Evolutionary conservation across 345 rosid species (phyloP), one percentile per base, ranked within the genome.

Genomic region (Durio zibethinus): DNA sequence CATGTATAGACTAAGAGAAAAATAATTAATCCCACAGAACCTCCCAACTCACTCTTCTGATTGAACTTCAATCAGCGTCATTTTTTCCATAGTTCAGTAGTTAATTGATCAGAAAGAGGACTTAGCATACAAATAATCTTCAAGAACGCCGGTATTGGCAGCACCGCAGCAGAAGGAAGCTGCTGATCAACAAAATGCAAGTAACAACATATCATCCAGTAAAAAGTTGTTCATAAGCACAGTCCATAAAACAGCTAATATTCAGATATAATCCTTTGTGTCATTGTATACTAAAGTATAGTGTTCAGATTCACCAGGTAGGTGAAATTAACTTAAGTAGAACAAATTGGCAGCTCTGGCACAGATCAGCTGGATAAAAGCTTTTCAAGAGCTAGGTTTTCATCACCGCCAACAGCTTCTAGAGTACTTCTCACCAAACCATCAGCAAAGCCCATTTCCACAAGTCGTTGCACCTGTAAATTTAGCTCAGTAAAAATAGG

Each of bases 381-480:
- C 88, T 82, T 94, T 83, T 97, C 99, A 75, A 97, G 92, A 3
- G 98, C 99, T 88, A 87, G 35, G 83, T 94, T 97, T 87, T 97
- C 99, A 85, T 97, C 99, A n/a, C 97, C 98, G 40, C 94, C 93
- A 50, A 86, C 91, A 76, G 91, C 86, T 67, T 92, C 94, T 72
- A 94, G 85, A 4, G 97, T 84, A 82, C 83, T 91, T 92, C 96
- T 94, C 75, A 87, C 98, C 79, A 83, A 76, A 73, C 90, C 74
- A 48, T 91, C 98, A 4, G 90, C 88, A 77, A 97, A 97, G 23
- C 99, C 99, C 99, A 97, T 97, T 85, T 97, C 98, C 77, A 89
- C 87, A 0, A 97, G 98, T 81, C 85, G 91, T 80, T 87, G 92
- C 18, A 94, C 97, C 97, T 94, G 87, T 11, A 72, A 71, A 35